phyloP scores from a whole-genome alignment of 192 early-diverging fungal species.

The Funneliformis mosseae region DNA sequence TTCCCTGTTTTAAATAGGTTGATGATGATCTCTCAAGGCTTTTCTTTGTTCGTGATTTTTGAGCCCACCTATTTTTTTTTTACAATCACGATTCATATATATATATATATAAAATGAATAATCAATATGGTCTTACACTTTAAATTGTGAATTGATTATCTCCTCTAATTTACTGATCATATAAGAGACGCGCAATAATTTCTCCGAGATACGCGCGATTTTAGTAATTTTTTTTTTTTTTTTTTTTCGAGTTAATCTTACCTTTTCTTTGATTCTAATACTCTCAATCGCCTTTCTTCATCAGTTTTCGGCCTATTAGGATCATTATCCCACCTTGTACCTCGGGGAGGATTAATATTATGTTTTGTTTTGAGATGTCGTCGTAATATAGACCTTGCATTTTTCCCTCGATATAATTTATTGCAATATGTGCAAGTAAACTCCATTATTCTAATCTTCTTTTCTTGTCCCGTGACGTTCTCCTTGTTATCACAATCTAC shows the following conservation, averaged over 20 bases:
- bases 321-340: slow-evolving; percentile 29
- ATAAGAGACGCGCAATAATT: background rate
- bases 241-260: background rate
- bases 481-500: background rate
- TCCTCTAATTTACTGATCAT: background rate
- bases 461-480: background rate
- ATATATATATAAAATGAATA: background rate
- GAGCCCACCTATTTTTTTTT: background rate
- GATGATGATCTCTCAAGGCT: background rate
- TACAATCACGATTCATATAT: background rate
- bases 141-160: background rate
- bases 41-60: slow-evolving; percentile 1
- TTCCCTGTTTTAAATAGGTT: background rate
- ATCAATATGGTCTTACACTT: background rate
- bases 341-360: slow-evolving; percentile 8
- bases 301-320: slow-evolving; percentile 32
- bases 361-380: slow-evolving; percentile 27
- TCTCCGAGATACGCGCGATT: background rate
- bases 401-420: slow-evolving; percentile 18
- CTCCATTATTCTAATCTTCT: background rate
- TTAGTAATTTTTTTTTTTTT: background rate
- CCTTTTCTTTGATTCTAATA: slow-evolving; percentile 27
- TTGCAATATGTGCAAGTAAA: slow-evolving; percentile 14
- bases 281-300: slow-evolving; percentile 20
- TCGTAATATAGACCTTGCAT: slow-evolving; percentile 22